Percentiles rank a stretch among this genome's conserved stretches.
Evolutionary conservation across 1,284 basidiomycete genomes (phyloP).

Genomic region (Ceratobasidium sp.): DNA sequence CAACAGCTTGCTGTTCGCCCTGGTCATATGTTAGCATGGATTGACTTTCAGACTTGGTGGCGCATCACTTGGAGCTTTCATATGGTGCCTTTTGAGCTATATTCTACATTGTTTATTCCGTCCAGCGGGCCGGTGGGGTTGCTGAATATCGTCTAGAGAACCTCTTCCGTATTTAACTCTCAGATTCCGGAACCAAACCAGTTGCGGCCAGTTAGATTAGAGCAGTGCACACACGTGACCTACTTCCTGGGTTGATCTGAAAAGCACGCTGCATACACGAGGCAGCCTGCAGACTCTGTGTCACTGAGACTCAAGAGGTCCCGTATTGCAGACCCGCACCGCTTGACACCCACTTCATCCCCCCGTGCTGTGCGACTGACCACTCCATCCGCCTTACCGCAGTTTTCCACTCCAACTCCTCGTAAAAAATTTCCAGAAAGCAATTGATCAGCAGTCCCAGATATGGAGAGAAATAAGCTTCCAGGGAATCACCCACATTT

Average conservation of each 20-base stretch:
- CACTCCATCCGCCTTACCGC: not conserved
- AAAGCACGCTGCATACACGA: conserved; percentile 41
- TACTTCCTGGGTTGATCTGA: conserved; percentile 28
- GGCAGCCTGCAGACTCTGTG: conserved; percentile 14
- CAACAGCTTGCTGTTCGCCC: too few relatives aligned
- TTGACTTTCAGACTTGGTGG: too few relatives aligned
- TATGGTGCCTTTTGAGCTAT: too few relatives aligned
- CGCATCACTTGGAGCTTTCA: too few relatives aligned
- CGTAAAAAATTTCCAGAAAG: conserved; percentile 31
- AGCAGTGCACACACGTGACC: conserved; percentile 27
- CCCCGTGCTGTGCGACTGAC: conserved; percentile 34
- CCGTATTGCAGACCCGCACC: not conserved
- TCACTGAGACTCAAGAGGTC: conserved; percentile 23
- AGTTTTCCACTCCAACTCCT: conserved; percentile 7
- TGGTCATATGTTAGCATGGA: too few relatives aligned
- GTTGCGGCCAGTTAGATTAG: conserved; percentile 15
- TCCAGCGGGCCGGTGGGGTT: not conserved
- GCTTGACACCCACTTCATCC: conserved; percentile 7
- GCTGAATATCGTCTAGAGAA: not conserved
- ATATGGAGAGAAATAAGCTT: conserved; percentile 37
- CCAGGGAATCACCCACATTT: conserved; percentile 16
- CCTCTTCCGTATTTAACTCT: not conserved
- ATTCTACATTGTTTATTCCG: too few relatives aligned
- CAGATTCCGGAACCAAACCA: conserved; percentile 6
- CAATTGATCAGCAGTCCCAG: conserved; percentile 32